Conservation (phyloP, 208 protist species). For the Leishmania major region DNA sequence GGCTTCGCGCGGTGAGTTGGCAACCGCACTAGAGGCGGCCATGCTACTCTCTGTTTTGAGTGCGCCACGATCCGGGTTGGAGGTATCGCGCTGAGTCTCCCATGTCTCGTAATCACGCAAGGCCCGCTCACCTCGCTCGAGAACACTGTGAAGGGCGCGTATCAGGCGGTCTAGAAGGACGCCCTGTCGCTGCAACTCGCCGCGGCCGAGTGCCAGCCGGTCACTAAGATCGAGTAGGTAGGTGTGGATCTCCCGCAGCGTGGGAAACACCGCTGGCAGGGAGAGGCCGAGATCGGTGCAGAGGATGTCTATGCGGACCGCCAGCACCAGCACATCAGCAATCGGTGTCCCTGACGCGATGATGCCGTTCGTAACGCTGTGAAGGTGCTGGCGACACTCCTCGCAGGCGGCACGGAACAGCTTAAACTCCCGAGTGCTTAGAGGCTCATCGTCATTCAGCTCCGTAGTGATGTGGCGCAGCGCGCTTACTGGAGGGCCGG, state of each 20-base stretch:
- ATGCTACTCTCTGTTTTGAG: not conserved
- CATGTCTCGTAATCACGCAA: conserved; percentile 34
- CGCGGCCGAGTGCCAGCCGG: conserved; percentile 15
- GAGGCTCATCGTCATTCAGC: conserved; percentile 55
- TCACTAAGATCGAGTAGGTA: conserved; percentile 55
- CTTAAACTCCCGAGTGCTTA: conserved; percentile 51
- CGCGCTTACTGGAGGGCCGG: conserved; percentile 35
- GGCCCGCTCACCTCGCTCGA: conserved; percentile 37
- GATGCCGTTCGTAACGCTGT: conserved; percentile 49
- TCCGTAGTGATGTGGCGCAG: conserved; percentile 60
- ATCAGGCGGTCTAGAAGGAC: conserved; percentile 40
- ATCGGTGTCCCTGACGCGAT: conserved; percentile 47
- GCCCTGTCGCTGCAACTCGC: conserved; percentile 21
- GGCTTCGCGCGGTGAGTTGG: conserved; percentile 4
- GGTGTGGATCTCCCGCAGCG: conserved; percentile 59
- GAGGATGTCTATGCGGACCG: conserved; percentile 60
- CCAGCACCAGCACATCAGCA: conserved; percentile 57
- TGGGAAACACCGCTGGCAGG: conserved; percentile 53
- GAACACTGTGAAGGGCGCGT: conserved; percentile 26
- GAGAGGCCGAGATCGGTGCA: conserved; percentile 60
- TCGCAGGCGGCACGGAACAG: conserved; percentile 68
- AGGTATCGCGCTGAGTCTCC: conserved; percentile 14
- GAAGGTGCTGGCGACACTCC: conserved; percentile 67
- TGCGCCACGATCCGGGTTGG: conserved; percentile 5
- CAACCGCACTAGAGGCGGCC: conserved; percentile 4